Base-by-base conservation (phyloP, 306 rosid species). In the Argentina anserina region DNA sequence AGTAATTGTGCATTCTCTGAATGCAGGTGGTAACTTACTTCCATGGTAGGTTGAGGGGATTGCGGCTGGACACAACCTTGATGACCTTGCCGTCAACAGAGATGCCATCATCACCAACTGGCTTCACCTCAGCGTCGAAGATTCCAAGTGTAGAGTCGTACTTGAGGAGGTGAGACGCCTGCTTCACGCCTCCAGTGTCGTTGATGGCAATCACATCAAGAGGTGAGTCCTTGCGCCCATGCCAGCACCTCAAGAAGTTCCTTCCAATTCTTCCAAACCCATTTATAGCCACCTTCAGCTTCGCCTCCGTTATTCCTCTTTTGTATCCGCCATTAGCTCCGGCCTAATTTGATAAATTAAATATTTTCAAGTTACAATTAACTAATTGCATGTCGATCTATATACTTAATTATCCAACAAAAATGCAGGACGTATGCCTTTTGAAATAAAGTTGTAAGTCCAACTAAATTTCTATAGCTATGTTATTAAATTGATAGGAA, bases 201-300 rank as follows among this genome's bases (percentile, higher is more conserved):
- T 94, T 94, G 88, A 94, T 91, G 77, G 92, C 97, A 72, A 94
- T 77, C 65, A 94, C 90, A 37, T 94, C 99, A 11, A 94, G 84
- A n/a, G 97, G 98, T 1, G 97, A 91, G 46, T 93, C 98, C 73
- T 89, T 93, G 14, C 98, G 89, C 0, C 98, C 98, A 61, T 93
- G 98, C 98, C 97, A 93, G 81, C 98, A 93, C 81, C 98, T 82
- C 90, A 93, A 81, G 84, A 93, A 93, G 84, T 93, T 93, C 84
- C 98, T 84, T 23, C 98, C 98, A 47, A 93, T 93, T 72, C 98
- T 89, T 26, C 98, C 98, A 52, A 91, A 93, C 17, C 98, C 98
- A 65, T 93, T 93, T 45, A 93, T 93, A 12, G 98, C 98, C 37
- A 93, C 98, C 84, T 89, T 93, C 65, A 93, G 79, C 70, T 93